Evolutionary conservation across 345 rosid genomes (phyloP), one percentile per base, ranked within the genome.

Genomic region (Orychophragmus violaceus): DNA sequence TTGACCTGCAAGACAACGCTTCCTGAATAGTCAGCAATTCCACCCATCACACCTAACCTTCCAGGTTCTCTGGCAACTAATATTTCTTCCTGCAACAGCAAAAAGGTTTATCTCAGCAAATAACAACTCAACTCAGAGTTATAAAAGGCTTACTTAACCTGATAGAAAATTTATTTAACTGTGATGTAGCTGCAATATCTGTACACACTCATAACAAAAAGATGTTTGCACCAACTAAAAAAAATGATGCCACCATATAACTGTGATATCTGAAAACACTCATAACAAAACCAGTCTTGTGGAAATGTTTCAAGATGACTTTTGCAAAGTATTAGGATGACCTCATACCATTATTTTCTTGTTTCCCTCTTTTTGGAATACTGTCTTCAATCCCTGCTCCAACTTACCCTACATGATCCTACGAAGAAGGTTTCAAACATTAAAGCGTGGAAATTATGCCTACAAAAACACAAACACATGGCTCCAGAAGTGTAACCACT

Each of bases 11-110:
- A 75, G 61, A 94, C 99, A 52, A 90, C 91, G 80, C 95, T 85
- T 77, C 99, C 99, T 69, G 99, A 91, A 76, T 94, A 94, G 75
- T 94, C 99, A 45, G 99, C 99, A 75, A 94, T 94, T 27, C 99
- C 99, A 45, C 99, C 99, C 99, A 94, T 94, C 53, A 94, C 97
- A 68, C 91, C 99, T 81, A 94, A 74, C 79, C 99, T 84, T 75
- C 97, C 99, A 51, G 99, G 99, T 54, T 97, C 99, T 79, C 99
- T 82, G 19, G 97, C 72, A 71, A 94, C 99, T 78, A 78, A 83
- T 44, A 94, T 84, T 71, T 94, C 97, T 78, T 88, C 97, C 99
- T 94, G 82, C 42, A 64, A 24, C 66, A 71, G 49, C 66, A 48
- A 27, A 55, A 46, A 27, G 22, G 14, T 64, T 30, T 70, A 14